These are phyloP conservation scores for Penicillium expansum DNA, from an alignment of 2,329 filamentous ascomycete genomes.

Conservation along the genomic window DNA sequence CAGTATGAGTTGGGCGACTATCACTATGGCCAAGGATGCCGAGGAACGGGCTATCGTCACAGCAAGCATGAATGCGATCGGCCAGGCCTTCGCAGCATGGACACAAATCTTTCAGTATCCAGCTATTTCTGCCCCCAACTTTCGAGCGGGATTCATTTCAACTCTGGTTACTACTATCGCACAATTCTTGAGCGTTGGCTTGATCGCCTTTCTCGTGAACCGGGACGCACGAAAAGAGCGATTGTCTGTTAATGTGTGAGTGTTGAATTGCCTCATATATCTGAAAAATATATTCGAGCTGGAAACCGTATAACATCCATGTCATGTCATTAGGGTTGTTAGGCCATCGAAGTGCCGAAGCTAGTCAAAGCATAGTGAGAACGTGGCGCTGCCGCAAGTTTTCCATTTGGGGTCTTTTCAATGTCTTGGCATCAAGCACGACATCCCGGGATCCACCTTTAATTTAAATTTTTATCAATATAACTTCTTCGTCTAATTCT, in stretches of 20 bases:
- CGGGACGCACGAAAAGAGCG: constrained; percentile 4
- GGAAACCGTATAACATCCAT: not conserved
- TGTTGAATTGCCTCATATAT: not conserved
- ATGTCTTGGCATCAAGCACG: constrained; percentile 5
- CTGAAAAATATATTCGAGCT: no score
- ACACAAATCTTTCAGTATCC: constrained; percentile 43
- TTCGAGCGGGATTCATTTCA: constrained; percentile 23
- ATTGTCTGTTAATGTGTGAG: not conserved
- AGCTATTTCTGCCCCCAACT: constrained; percentile 37
- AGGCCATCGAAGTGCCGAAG: not conserved
- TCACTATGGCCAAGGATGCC: constrained; percentile 39
- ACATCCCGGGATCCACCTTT: constrained; percentile 1
- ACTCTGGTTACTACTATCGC: constrained; percentile 34
- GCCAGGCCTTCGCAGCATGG: constrained; percentile 43
- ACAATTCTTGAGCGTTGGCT: constrained; percentile 31
- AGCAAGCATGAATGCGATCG: constrained; percentile 47
- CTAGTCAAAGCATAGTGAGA: not conserved
- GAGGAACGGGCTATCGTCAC: constrained; percentile 45
- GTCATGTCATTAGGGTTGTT: not conserved
- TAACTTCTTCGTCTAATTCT: not conserved
- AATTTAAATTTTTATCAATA: not conserved
- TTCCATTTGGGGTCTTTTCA: not conserved
- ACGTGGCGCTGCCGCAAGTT: not conserved
- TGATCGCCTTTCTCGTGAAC: constrained; percentile 20
- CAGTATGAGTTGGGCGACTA: constrained; percentile 44